These are phyloP conservation scores for Phytopythium vexans DNA, from an alignment of 352 stramenopile genomes.

Conservation along the genomic window DNA sequence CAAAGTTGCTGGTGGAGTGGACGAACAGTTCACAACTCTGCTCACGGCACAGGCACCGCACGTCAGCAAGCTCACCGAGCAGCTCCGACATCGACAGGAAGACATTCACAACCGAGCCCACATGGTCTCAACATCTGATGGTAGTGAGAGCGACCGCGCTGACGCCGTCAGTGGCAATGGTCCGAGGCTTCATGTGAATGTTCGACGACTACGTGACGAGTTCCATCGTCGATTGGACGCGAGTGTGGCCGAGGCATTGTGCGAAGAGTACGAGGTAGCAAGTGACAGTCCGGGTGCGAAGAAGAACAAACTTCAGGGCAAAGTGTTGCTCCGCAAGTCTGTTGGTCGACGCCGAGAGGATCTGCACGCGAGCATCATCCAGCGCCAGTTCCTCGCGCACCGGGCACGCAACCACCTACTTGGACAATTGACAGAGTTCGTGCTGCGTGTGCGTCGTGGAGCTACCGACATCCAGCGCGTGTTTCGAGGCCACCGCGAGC, in stretches of 20 bases:
- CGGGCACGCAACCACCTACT: constrained; percentile 28
- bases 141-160: background rate
- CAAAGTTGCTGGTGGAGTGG: constrained; percentile 46
- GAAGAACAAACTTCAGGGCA: constrained; percentile 45
- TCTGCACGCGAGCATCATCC: constrained; percentile 43
- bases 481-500: constrained; percentile 42
- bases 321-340: constrained; percentile 42
- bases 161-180: too few species aligned
- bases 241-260: constrained; percentile 23
- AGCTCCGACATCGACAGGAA: constrained; percentile 55
- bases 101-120: constrained; percentile 15
- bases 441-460: constrained; percentile 20
- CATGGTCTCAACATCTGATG: too few species aligned
- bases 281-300: constrained; percentile 4
- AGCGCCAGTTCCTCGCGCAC: constrained; percentile 47
- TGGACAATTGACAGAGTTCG: constrained; percentile 29
- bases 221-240: constrained; percentile 33
- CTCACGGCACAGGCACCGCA: constrained; percentile 24
- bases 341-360: constrained; percentile 36
- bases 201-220: constrained; percentile 24
- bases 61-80: constrained; percentile 19
- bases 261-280: constrained; percentile 16
- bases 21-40: constrained; percentile 35
- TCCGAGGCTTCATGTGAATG: constrained; percentile 28
- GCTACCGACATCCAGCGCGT: constrained; percentile 53